Percentiles rank a stretch among this genome's conserved stretches.
Evolutionary conservation across 2,329 filamentous ascomycete species (phyloP).

Genomic region (Teratosphaeria gauchensis): DNA sequence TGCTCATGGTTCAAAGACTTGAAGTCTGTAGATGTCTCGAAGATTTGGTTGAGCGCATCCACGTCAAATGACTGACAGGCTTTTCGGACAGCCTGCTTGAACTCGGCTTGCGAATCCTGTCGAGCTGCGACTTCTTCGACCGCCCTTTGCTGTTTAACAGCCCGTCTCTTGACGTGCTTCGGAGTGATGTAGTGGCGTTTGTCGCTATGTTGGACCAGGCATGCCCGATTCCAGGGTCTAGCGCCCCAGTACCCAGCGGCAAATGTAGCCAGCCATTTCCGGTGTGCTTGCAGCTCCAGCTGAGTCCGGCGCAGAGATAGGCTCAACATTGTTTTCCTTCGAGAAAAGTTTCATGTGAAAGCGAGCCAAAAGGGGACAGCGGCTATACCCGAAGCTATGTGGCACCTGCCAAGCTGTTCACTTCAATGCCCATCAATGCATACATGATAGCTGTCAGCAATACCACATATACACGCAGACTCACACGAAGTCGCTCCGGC

Average conservation of each 20-base stretch:
- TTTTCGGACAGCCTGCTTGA: background rate
- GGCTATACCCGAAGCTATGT: background rate
- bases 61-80: slow-evolving; percentile 5
- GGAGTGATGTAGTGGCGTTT: background rate
- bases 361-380: background rate
- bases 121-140: background rate
- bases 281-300: slow-evolving; percentile 12
- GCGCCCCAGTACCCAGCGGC: background rate
- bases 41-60: slow-evolving; percentile 11
- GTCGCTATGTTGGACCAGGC: background rate
- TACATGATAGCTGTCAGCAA: background rate
- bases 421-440: background rate
- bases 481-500: background rate
- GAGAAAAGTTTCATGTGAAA: background rate
- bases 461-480: background rate
- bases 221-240: background rate
- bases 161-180: background rate
- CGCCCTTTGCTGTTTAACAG: background rate
- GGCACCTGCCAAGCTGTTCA: background rate
- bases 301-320: slow-evolving; percentile 10
- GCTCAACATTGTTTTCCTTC: slow-evolving; percentile 7
- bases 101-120: background rate
- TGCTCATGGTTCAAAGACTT: slow-evolving; percentile 5
- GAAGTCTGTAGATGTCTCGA: slow-evolving; percentile 8
- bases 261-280: background rate